Evolutionary conservation across 1,284 basidiomycete genomes (phyloP).

Genomic region (Leccinum solheimii): DNA sequence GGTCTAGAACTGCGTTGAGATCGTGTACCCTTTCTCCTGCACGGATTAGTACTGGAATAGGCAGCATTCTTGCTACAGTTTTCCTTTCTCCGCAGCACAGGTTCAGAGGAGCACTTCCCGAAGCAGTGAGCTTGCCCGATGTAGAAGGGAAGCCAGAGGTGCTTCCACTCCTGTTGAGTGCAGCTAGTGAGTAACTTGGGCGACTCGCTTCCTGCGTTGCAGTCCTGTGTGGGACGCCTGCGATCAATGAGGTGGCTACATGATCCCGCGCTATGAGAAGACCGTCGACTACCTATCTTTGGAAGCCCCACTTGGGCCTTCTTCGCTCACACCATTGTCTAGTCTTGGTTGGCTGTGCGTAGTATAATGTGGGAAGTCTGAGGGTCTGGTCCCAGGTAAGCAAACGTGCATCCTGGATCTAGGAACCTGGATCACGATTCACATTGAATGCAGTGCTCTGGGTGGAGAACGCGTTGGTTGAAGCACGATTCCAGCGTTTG

Average conservation of each 20-base stretch:
- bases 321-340: slow-evolving; percentile 6
- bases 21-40: slow-evolving; percentile 13
- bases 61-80: slow-evolving; percentile 13
- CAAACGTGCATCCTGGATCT: slow-evolving; percentile 29
- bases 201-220: slow-evolving; percentile 7
- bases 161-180: slow-evolving; percentile 28
- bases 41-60: slow-evolving; percentile 18
- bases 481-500: slow-evolving; percentile 78
- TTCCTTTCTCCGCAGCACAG: slow-evolving; percentile 11
- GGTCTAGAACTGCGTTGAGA: slow-evolving; percentile 21
- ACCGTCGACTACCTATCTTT: background rate
- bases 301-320: background rate
- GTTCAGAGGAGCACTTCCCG: slow-evolving; percentile 14
- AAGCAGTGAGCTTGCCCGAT: slow-evolving; percentile 12
- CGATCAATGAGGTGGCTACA: slow-evolving; percentile 12
- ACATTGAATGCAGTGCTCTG: slow-evolving; percentile 27
- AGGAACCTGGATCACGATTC: slow-evolving; percentile 9
- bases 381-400: slow-evolving; percentile 68
- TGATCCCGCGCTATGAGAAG: slow-evolving; percentile 6
- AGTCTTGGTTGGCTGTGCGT: slow-evolving; percentile 74
- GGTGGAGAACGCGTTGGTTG: slow-evolving; percentile 66
- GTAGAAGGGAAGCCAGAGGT: slow-evolving; percentile 17
- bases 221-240: slow-evolving; percentile 1
- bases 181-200: background rate
- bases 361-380: slow-evolving; percentile 78